Conservation (phyloP, 345 rosid species). For the Eucalyptus sp. region DNA sequence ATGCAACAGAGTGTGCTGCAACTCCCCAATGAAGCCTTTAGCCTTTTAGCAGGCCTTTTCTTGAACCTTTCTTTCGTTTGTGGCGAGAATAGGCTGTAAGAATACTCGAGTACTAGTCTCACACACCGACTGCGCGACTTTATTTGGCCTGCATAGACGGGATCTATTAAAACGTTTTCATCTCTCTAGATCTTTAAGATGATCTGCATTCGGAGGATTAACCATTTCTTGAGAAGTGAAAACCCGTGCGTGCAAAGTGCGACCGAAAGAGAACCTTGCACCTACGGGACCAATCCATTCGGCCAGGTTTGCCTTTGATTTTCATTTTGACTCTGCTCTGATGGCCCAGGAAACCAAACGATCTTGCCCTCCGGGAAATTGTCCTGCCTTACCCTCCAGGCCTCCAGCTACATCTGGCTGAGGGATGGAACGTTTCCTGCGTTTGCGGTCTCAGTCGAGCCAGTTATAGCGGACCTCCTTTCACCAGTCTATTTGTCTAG, state of each 20-base stretch:
- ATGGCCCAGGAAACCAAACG: neutral
- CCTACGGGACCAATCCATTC: neutral
- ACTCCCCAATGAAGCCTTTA: neutral
- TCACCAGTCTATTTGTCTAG: neutral
- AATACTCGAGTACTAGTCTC: neutral
- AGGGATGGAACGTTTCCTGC: neutral
- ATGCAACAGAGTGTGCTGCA: neutral
- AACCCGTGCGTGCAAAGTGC: neutral
- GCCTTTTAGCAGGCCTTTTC: neutral
- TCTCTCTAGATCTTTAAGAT: neutral
- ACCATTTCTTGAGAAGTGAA: neutral
- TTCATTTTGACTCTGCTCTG: neutral
- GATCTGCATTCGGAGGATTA: neutral
- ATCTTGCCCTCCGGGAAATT: neutral
- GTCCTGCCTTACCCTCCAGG: neutral
- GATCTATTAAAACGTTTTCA: neutral
- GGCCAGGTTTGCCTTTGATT: neutral
- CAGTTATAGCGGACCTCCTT: neutral
- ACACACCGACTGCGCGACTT: neutral
- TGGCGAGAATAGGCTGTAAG: neutral
- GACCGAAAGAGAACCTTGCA: neutral
- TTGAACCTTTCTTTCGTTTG: neutral
- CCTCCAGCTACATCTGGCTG: neutral
- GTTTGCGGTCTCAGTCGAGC: neutral
- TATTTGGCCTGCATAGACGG: neutral